These are phyloP conservation scores for Dipodascus geniculatus DNA, from an alignment of 805 yeast genomes.

Conservation along the genomic window DNA sequence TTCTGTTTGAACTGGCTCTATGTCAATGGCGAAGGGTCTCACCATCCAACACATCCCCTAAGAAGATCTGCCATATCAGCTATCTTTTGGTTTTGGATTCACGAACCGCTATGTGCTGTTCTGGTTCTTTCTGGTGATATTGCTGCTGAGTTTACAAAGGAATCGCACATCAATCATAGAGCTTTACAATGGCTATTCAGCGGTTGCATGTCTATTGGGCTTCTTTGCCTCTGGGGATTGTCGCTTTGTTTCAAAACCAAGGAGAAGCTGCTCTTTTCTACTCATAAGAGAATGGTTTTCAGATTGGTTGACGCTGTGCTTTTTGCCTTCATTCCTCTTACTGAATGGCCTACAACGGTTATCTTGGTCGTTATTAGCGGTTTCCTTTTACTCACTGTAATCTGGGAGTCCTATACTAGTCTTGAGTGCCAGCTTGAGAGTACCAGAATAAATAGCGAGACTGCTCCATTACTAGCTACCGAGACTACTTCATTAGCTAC, in stretches of 20 bases:
- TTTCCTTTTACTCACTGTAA: background rate
- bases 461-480: background rate
- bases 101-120: conserved; percentile 40
- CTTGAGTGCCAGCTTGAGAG: background rate
- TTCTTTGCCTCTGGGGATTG: conserved; percentile 16
- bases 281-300: background rate
- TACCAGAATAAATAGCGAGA: background rate
- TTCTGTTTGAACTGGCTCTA: conserved; percentile 43
- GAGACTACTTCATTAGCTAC: too few species aligned
- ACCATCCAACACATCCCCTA: conserved; percentile 41
- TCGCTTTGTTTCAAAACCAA: conserved; percentile 14
- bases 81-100: conserved; percentile 33
- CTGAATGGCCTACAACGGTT: background rate
- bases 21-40: conserved; percentile 39
- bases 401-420: background rate
- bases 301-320: background rate
- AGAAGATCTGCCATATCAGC: conserved; percentile 38
- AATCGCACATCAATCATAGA: conserved; percentile 7
- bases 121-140: conserved; percentile 21
- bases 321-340: background rate
- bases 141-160: conserved; percentile 12
- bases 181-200: conserved; percentile 7
- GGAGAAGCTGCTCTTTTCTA: conserved; percentile 11
- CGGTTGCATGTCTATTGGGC: conserved; percentile 16
- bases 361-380: background rate